Base-by-base conservation (phyloP, 106 monocot genomes). In the Chionographis japonica region DNA sequence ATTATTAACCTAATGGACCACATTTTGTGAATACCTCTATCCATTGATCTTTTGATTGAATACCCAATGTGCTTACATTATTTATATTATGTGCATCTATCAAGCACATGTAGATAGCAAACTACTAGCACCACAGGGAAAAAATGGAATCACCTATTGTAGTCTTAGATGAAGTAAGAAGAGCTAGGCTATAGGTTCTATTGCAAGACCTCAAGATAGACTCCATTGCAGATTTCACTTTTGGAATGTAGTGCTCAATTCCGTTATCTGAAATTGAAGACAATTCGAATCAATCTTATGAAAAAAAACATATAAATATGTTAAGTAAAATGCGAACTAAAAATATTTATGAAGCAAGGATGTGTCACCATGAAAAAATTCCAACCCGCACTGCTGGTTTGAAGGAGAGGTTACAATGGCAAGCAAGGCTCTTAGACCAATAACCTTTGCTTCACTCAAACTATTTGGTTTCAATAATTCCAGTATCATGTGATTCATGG, bases 401-500 rank as follows among this genome's bases (percentile, higher is more conserved):
- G 86, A 77, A 54, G 92, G 83, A 73, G 95, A 85, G 78, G 81
- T 87, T 17, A 85, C 93, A 62, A 98, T 93, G 58, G 78, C 93
- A 79, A 98, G 93, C 57, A 98, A 80, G 65, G 98, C 87, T 41
- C 90, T 78, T 50, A 98, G 72, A 63, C 98, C 98, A 81, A 98
- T 90, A 69, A 98, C 93, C 71, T 93, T 98, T 77, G 93, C 98
- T 77, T 98, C 98, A 77, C 84, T 98, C 68, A 58, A 80, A 76
- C 85, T 81, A 75, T 98, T 93, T 53, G 78, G 66, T 80, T 81
- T 87, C 65, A 98, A 78, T 60, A 98, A 76, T 69, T 98, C 98
- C 37, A 98, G 73, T 64, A 98, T 87, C 82, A 93, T 89, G 67
- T 98, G 98, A 68, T 85, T 98, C 98, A 98, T 98, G 43, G 81